Percentiles rank a stretch among this genome's conserved stretches.
Evolutionary conservation across 371 early-diverging fungal species (phyloP).

Genomic region (Circinella minor): DNA sequence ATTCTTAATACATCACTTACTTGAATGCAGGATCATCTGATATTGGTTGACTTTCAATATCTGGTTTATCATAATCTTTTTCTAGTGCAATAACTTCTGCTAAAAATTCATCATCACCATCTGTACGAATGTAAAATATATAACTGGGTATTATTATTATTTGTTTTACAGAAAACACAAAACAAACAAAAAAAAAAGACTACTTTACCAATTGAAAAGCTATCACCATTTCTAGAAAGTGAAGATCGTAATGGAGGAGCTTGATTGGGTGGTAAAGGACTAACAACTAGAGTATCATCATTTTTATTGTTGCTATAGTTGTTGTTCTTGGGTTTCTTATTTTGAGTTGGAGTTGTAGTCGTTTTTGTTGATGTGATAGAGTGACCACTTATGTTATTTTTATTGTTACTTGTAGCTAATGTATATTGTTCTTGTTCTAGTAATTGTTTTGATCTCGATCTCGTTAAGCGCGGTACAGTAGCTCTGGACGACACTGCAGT

Average conservation of each 20-base stretch:
- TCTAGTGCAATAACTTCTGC: not conserved
- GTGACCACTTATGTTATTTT: not conserved
- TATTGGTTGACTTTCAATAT: not conserved
- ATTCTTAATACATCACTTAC: not conserved
- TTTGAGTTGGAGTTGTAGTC: not conserved
- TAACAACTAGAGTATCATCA: not conserved
- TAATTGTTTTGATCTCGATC: not conserved
- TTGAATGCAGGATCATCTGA: not conserved
- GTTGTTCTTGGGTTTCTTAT: not conserved
- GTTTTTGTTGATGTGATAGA: not conserved
- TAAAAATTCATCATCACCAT: not conserved
- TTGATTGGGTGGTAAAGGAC: constrained; percentile 8
- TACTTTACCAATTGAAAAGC: constrained; percentile 4
- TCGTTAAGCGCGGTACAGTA: not conserved
- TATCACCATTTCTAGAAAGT: constrained; percentile 2
- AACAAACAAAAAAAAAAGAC: not conserved
- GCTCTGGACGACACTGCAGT: not conserved
- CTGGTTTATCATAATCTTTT: constrained; percentile 4
- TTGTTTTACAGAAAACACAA: not conserved
- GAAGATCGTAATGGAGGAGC: not conserved
- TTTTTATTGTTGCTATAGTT: not conserved
- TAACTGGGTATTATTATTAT: no score
- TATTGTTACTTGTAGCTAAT: not conserved
- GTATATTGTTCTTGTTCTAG: not conserved
- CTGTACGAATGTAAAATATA: not conserved